Evolutionary conservation across 495 filamentous ascomycete species (phyloP), one percentile per base, ranked within the genome.

Genomic region (Aspergillus sparsus): DNA sequence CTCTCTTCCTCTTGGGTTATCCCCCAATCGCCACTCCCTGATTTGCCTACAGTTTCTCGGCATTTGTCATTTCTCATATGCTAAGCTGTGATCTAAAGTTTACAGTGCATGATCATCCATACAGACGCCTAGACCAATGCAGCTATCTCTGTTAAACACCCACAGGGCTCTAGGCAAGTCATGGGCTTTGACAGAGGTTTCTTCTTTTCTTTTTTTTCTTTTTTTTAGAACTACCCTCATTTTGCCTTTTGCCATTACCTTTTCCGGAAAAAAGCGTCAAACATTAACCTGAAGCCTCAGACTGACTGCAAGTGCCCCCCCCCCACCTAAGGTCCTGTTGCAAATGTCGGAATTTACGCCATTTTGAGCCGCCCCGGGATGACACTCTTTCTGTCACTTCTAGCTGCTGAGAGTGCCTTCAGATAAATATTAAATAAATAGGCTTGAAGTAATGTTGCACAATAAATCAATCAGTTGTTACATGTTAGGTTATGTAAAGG

Each of bases 51-150:
- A 18, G 18, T 35, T 49, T 47, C 39, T 37, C 44, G 51, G 32
- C 56, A 45, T 35, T 12, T 11, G 36, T 15, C 33, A 33, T 63
- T 27, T 15, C 32, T 34, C 39, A 45, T 50, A 49, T 50, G 55
- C 65, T 67, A 67, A 62, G 58, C 62, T 57, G 65, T 64, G 62
- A 64, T 64, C 59, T 61, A 58, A 64, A 64, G 58, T 64, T 53
- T 64, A 64, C 62, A 36, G 7, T 67, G 65, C 65, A 67, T 60
- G 62, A 64, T 64, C 65, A 50, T 47, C 65, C 56, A 57, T 10
- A 46, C 33, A 57, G 57, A 57, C 37, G 37, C 34, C 47, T 4
- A 49, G 50, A 9, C 42, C 54, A 41, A 61, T 61, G 54, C 58
- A 51, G 49, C 49, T 51, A 21, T 10, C n/a, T 47, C 8, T 6